Percentiles rank a stretch among this genome's conserved stretches.
Evolutionary conservation across 495 filamentous ascomycete genomes (phyloP).

Genomic region (Barbatosphaeria neglecta): DNA sequence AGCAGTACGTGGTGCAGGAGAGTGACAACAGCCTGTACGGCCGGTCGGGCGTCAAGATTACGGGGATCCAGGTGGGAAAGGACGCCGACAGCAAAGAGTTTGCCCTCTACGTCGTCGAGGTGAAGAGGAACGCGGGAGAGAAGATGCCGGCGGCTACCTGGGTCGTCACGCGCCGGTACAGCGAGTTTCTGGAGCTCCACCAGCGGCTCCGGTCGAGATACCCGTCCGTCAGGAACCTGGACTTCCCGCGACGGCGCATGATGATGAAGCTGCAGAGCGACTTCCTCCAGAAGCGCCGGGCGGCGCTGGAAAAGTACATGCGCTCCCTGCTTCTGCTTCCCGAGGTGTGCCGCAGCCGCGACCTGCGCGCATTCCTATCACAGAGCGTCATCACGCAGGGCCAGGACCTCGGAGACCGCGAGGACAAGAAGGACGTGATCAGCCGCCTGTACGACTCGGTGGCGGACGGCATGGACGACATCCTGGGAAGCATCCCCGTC

Average conservation of each 20-base stretch:
- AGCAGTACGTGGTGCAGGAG: conserved; percentile 95
- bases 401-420: conserved; percentile 29
- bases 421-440: conserved; percentile 78
- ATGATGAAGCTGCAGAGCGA: conserved; percentile 95
- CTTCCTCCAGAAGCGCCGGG: conserved; percentile 78
- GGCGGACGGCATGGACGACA: conserved; percentile 96
- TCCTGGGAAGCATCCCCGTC: conserved; percentile 85
- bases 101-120: conserved; percentile 86
- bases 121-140: conserved; percentile 77
- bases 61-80: conserved; percentile 79
- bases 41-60: conserved; percentile 77
- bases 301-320: conserved; percentile 76
- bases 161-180: conserved; percentile 74
- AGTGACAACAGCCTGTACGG: conserved; percentile 97
- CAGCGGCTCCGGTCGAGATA: conserved; percentile 76
- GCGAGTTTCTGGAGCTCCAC: conserved; percentile 93
- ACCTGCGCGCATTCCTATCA: conserved; percentile 86
- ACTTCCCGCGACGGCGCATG: conserved; percentile 83
- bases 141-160: conserved; percentile 78
- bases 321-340: conserved; percentile 73
- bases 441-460: conserved; percentile 92
- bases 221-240: conserved; percentile 73
- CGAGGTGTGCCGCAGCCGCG: conserved; percentile 86
- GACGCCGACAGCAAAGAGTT: conserved; percentile 91
- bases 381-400: conserved; percentile 65